Percentiles rank a stretch among this genome's conserved stretches.
phyloP scores from a whole-genome alignment of 129 eudicot species.

The Flaveria ramosissima region DNA sequence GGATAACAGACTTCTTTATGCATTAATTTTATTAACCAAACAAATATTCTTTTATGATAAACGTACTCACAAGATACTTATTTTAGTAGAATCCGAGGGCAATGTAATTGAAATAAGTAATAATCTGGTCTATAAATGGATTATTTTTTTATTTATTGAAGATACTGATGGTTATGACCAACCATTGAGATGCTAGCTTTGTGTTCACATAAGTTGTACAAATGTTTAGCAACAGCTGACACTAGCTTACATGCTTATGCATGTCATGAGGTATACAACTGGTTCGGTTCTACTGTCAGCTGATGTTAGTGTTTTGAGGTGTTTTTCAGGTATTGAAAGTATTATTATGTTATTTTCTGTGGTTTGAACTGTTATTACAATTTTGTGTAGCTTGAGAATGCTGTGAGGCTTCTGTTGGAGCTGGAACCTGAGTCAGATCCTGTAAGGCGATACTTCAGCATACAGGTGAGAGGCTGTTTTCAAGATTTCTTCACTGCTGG shows the following conservation, averaged over 20 bases:
- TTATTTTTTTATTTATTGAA: neutral
- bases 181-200: neutral
- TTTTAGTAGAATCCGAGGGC: neutral
- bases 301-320: neutral
- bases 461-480: slow-evolving; percentile 57
- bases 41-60: neutral
- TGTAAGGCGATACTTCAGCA: slow-evolving; percentile 72
- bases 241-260: neutral
- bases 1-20: neutral
- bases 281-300: neutral
- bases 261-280: neutral
- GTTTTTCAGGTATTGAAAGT: neutral
- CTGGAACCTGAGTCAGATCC: slow-evolving; percentile 96
- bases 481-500: neutral
- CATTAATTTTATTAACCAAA: neutral
- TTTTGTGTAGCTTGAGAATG: slow-evolving; percentile 80
- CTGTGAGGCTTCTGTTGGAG: slow-evolving; percentile 80
- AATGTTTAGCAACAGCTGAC: neutral
- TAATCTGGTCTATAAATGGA: neutral
- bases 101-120: neutral
- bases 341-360: neutral
- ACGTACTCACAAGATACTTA: neutral
- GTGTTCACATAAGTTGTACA: neutral
- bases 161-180: slow-evolving; percentile 12
- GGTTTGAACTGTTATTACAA: slow-evolving; percentile 21